Evolutionary conservation across 208 protist genomes (phyloP), one percentile per base, ranked within the genome.

Genomic region (Endotrypanum monterogeii): DNA sequence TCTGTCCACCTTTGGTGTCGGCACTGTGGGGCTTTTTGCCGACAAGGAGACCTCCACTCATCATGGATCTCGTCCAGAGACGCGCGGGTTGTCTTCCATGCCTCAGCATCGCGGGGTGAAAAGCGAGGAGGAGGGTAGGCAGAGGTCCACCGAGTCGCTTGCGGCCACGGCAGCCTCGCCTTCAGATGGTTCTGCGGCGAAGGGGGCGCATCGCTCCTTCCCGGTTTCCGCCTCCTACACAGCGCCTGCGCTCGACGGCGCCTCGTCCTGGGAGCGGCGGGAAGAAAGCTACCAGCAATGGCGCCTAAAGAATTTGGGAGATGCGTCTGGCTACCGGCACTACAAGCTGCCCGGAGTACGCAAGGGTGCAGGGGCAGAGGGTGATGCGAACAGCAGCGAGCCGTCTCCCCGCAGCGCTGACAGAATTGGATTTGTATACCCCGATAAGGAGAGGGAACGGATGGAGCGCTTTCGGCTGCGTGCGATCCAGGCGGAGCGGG

Each of bases 21-120:
- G 88, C 55, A 92, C 88, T 11, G 83, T 87, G 35, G 88, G 88
- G 11, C 76, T 92, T 5, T 85, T 83, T 73, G 78, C 82, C 5
- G 23, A 71, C 23, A 76, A 67, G 48, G 62, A 61, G 8, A 68
- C 61, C 1, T 71, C 73, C 2, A 61, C 71, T 1, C 30, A 51
- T 37, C 16, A 11, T 52, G 32, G 52, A n/a, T 23, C 57, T 12
- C 11, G 8, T 55, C n/a, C 28, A 4, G 16, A 46, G 8, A 51
- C 25, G 9, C 28, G 28, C n/a, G 39, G n/a, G 8, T 23, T 54
- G 7, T 44, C 32, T 35, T 25, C 48, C 7, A 20, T 28, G 48
- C 32, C 28, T 28, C 71, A 67, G 23, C 69, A 65, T 25, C 68
- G 9, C 6, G 23, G 37, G 5, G 44, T 48, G 52, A 25, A 4